These are phyloP conservation scores for Colletotrichum musae DNA, from an alignment of 2,329 filamentous ascomycete genomes.

Conservation along the genomic window DNA sequence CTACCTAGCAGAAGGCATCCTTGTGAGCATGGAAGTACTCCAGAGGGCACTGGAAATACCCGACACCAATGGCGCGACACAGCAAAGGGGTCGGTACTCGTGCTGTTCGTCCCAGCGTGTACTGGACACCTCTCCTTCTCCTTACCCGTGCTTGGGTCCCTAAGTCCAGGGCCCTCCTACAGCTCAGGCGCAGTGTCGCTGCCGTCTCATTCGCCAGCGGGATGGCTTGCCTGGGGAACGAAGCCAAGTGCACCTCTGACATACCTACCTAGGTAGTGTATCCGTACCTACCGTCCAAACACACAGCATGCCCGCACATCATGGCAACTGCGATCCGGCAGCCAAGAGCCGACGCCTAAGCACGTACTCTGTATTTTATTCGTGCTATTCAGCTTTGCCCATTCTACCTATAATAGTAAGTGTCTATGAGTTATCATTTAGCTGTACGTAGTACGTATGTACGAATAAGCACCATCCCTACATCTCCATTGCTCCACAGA, in stretches of 20 bases:
- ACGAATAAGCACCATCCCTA: no score
- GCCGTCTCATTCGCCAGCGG: conserved; percentile 5
- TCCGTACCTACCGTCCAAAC: background rate
- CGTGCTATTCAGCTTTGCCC: no score
- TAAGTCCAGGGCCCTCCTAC: conserved; percentile 9
- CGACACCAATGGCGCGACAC: no score
- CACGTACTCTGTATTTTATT: no score
- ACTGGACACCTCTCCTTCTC: background rate
- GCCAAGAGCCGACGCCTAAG: no score
- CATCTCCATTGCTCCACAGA: no score
- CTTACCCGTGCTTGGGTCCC: conserved; percentile 4
- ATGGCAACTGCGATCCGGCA: background rate
- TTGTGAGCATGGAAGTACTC: no score
- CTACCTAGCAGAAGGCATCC: no score
- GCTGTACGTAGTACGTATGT: no score
- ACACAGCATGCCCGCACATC: background rate
- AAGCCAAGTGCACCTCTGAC: background rate
- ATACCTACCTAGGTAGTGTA: background rate
- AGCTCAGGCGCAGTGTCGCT: background rate
- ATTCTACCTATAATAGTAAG: no score
- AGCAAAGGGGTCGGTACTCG: background rate
- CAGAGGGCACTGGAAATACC: no score
- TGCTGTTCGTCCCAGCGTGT: background rate
- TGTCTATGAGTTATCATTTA: no score
- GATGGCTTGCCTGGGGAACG: conserved; percentile 18